Base-by-base conservation (phyloP, 768 basidiomycete genomes). In the Kwoniella newhampshirensis region DNA sequence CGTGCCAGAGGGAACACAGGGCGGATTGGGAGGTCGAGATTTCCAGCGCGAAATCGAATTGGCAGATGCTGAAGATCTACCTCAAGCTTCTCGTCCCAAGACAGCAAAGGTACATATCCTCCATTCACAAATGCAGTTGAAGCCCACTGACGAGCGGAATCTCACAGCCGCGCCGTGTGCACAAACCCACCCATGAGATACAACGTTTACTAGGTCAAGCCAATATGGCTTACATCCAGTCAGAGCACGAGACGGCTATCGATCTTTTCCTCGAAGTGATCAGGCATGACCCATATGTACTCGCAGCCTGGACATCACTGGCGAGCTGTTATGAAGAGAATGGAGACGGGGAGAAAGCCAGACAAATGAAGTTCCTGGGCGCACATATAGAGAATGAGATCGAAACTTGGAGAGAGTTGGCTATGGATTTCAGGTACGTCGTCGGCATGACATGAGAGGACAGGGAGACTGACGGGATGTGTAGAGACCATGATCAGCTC, bases 261-360 rank as follows among this genome's bases (percentile, higher is more conserved):
- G 82, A 84, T 18, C 81, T 86, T 23, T 88, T 92, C 83, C 86
- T 87, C 71, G 91, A 98, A 70, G 89, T 96, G 63, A 91, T 99
- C 51, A 84, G 90, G 8, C 89, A 92, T 54, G 94, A 99, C 72
- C 91, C 93, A 1, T 84, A 88, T 17, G 87, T 91, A 1, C 80
- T 82, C 0, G 78, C 84, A 1, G 88, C 91, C 1, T 99, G 93
- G 93, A 84, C 85, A 7, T 89, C 91, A 0, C 82, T 97, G 5
- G 90, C 88, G 2, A 84, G 87, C 62, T 89, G 89, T 66, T 87
- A 91, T 70, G 82, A 85, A 30, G 89, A 91, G 66, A 77, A 84
- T 72, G 80, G 82, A 5, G 83, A 93, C 56, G 72, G 75, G 1
- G 81, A 87, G 49, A 87, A 86, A 60, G 87, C 86, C 0, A 78